Base-by-base conservation (phyloP, 2,329 filamentous ascomycete genomes). In the Leptoxyphium fumago region DNA sequence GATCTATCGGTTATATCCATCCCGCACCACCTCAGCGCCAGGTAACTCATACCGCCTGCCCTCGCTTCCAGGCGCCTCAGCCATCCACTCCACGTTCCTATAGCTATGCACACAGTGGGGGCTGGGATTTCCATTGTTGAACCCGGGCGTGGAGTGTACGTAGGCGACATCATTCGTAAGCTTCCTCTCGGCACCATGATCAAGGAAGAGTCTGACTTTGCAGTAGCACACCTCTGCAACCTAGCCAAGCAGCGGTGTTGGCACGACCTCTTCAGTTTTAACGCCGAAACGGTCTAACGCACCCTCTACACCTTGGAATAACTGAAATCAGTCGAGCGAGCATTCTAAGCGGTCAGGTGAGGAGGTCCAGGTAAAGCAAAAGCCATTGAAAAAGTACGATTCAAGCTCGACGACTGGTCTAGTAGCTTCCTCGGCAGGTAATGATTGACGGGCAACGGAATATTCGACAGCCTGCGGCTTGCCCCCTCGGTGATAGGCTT, bases 261-360 rank as follows among this genome's bases (percentile, higher is more conserved):
- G 41, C 26, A 59, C 56, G n/a, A 89, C 46, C 10, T 80, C 64
- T 50, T 82, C 82, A 0, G 91, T 96, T 64, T 96, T 96, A 13
- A 88, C 80, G 62, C 89, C 96, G 0, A 96, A 73, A 44, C 91
- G 73, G 4, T 96, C 88, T 0, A 91, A 89, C 51, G 96, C 95
- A 30, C 91, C 91, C 64, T 96, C 96, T 40, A 98, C 91, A 39
- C 91, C 60, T 98, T 98, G 10, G 91, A 96, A 60, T 96, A 91
- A 62, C 89, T 96, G 61, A 96, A 98, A 60, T 98, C 91, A 8
- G 91, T 98, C 0, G 91, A 98, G 78, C 41, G 79, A 84, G 61
- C 87, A 91, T 55, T 95, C 87, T 41, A 79, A 80, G 38, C 74
- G 64, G 4, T 78, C 81, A 0, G 86, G 82, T 0, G 80, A 84